Conservation (phyloP, 2,329 filamentous ascomycete genomes). For the Scedosporium dehoogii region DNA sequence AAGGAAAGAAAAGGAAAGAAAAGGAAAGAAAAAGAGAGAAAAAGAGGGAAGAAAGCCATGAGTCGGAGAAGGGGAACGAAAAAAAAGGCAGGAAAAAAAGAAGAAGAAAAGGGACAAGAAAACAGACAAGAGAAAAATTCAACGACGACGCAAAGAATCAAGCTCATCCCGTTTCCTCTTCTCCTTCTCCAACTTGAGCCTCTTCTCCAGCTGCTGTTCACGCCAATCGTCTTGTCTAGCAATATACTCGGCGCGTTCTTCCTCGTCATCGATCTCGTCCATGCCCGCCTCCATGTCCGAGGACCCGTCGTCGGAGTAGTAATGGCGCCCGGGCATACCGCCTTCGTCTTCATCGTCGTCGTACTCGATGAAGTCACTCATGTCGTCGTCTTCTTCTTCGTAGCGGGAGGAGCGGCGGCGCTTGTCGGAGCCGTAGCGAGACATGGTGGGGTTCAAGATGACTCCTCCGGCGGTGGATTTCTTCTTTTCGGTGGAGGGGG, state of each 20-base stretch:
- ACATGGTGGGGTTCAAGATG: constrained; percentile 21
- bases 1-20: not conserved
- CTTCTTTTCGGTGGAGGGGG: constrained; percentile 22
- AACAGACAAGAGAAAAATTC: not conserved
- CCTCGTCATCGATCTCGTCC: constrained; percentile 65
- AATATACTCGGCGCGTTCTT: constrained; percentile 48
- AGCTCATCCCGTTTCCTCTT: constrained; percentile 36
- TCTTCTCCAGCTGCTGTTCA: constrained; percentile 52
- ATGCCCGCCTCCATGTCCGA: constrained; percentile 73
- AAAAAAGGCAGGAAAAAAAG: too few relatives aligned
- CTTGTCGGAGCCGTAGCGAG: constrained; percentile 15
- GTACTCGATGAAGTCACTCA: constrained; percentile 53
- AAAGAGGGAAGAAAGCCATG: not conserved
- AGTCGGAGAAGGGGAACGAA: not conserved
- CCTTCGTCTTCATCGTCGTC: constrained; percentile 44
- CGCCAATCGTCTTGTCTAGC: constrained; percentile 60
- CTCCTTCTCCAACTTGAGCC: constrained; percentile 52
- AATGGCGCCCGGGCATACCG: constrained; percentile 9
- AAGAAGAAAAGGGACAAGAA: not conserved
- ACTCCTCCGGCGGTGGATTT: constrained; percentile 28
- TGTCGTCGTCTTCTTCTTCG: constrained; percentile 50
- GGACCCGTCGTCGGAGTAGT: constrained; percentile 53
- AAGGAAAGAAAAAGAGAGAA: not conserved
- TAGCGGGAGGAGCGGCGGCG: constrained; percentile 24
- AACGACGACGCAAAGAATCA: constrained; percentile 20